Evolutionary conservation across 495 filamentous ascomycete genomes (phyloP), one percentile per base, ranked within the genome.

Genomic region (Baudoinia panamericana): DNA sequence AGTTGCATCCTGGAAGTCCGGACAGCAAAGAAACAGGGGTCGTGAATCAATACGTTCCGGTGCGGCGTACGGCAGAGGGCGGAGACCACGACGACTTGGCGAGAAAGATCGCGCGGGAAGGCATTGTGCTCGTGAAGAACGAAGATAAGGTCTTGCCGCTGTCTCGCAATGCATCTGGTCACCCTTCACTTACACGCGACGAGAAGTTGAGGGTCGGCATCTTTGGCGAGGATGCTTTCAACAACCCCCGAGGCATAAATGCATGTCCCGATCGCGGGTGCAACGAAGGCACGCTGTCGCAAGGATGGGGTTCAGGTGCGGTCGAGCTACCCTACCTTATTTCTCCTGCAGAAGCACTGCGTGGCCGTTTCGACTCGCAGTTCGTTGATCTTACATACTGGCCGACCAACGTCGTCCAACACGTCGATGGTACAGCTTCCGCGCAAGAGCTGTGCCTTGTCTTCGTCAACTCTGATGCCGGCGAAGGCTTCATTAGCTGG

Each of bases 221-320:
- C 17, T 88, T 84, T 53, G 87, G 87, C 16, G 85, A 93, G 53
- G 87, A 93, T 52, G 78, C 83, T 8, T 81, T 76, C 5, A 50
- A 63, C 5, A 76, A 73, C 19, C 64, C 70, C 2, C 52, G 70
- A 4, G 83, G 83, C 1, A 75, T 78, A 0, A 95, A 95, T 53
- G 61, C 59, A 15, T 95, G 87, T 60, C 53, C 62, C 5, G 85
- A 94, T 56, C 71, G 81, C 24, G 72, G 66, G 23, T 88, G 82
- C 56, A 93, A 92, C 45, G 71, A 79, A 44, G 87, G 86, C 7
- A 93, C 87, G 1, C 60, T 96, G 15, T 84, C 69, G 0, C 77
- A 75, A 1, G 88, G 88, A 18, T 96, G 88, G 88, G 88, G 88
- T 21, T 86, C 80, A 33, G 88, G 87, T 3, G 73, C 84, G 2